Percentiles rank a stretch among this genome's conserved stretches.
These are phyloP conservation scores for Penicillium waksmanii DNA, from an alignment of 495 filamentous ascomycete species.

Conservation along the genomic window DNA sequence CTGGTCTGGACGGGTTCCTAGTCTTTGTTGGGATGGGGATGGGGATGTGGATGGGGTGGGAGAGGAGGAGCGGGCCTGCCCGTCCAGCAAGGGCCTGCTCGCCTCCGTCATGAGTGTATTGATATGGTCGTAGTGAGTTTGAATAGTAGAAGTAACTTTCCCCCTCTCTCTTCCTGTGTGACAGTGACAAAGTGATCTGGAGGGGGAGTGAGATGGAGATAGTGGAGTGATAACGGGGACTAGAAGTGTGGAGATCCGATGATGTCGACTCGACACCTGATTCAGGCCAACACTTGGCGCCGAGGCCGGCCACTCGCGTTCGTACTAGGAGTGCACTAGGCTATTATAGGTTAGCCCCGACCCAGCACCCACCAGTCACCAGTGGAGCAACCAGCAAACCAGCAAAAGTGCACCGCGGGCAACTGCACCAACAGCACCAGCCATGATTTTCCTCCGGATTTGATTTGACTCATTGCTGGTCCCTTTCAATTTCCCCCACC, in stretches of 20 bases:
- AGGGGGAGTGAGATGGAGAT: constrained; percentile 1
- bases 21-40: neutral
- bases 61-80: constrained; percentile 25
- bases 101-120: constrained; percentile 38
- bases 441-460: constrained; percentile 6
- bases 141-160: neutral
- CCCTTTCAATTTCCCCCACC: neutral
- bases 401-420: neutral
- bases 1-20: constrained; percentile 16
- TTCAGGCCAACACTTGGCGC: neutral
- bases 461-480: constrained; percentile 30
- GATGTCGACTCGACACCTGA: neutral
- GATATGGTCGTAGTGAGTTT: neutral
- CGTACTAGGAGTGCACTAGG: neutral
- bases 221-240: constrained; percentile 13
- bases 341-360: neutral
- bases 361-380: neutral
- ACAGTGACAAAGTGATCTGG: neutral
- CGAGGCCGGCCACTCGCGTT: constrained; percentile 1
- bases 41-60: constrained; percentile 10
- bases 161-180: neutral
- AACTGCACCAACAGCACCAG: too few relatives aligned
- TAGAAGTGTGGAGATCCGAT: constrained; percentile 24
- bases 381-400: neutral
- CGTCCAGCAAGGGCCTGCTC: constrained; percentile 35